A percentile compares a stretch with the other conserved stretches of the same genome.
Evolutionary conservation across 2,329 filamentous ascomycete species (phyloP).

Genomic region (Clarireedia homoeocarpa): DNA sequence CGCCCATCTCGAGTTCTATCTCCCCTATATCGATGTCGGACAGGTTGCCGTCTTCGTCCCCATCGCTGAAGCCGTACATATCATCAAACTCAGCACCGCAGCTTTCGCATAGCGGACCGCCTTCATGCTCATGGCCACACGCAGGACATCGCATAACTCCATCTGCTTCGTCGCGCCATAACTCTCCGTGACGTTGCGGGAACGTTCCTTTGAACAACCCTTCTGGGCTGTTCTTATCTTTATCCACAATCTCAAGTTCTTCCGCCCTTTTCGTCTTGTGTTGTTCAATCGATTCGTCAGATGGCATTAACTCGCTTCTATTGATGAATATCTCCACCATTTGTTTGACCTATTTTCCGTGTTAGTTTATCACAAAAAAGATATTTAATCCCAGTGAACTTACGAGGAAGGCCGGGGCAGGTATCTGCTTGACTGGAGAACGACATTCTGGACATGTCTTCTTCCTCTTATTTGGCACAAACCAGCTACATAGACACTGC

Average conservation of each 20-base stretch:
- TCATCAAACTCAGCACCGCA: conserved; percentile 36
- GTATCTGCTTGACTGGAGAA: conserved; percentile 46
- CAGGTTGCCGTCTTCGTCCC: background rate
- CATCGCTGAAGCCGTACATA: conserved; percentile 12
- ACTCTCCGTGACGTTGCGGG: conserved; percentile 5
- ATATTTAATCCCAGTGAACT: conserved; percentile 17
- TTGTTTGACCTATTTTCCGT: conserved; percentile 46
- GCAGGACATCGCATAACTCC: conserved; percentile 53
- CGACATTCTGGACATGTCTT: conserved; percentile 66
- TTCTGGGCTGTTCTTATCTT: conserved; percentile 45
- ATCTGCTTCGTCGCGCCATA: conserved; percentile 48
- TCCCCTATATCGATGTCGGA: conserved; percentile 21
- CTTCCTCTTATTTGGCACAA: conserved; percentile 38
- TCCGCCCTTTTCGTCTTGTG: conserved; percentile 49
- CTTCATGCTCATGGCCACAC: conserved; percentile 57
- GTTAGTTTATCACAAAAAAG: background rate
- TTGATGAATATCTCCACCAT: conserved; percentile 55
- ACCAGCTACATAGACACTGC: conserved; percentile 32
- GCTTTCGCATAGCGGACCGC: conserved; percentile 42
- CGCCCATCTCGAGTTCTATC: conserved; percentile 10
- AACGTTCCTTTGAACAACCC: conserved; percentile 55
- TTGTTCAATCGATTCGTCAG: conserved; percentile 55
- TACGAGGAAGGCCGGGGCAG: conserved; percentile 58
- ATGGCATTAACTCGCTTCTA: conserved; percentile 51
- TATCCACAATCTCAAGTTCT: conserved; percentile 51